A percentile compares a stretch with the other conserved stretches of the same genome.
These are phyloP conservation scores for Marsdenia floribunda DNA, from an alignment of 257 asterid species.

Conservation along the genomic window DNA sequence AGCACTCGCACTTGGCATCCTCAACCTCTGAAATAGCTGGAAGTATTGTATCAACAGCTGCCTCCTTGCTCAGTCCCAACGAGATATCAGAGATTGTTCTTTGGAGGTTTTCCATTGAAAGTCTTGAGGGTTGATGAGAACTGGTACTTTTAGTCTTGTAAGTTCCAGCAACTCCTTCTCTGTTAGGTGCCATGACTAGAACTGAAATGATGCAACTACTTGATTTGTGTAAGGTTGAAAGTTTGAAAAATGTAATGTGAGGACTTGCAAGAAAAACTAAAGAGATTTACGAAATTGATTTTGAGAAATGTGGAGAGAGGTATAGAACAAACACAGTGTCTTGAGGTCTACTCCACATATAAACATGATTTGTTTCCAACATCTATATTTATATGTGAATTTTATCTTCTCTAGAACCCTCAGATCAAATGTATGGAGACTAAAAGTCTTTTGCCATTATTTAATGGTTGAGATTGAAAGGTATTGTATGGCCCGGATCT, in stretches of 20 bases:
- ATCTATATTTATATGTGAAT: neutral
- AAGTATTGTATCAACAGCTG: constrained; percentile 10
- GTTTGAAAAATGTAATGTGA: neutral
- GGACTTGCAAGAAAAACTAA: neutral
- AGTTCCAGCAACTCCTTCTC: constrained; percentile 10
- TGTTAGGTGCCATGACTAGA: constrained; percentile 18
- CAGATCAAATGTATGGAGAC: constrained; percentile 16
- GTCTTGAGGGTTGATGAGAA: constrained; percentile 41
- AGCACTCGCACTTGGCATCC: constrained; percentile 90
- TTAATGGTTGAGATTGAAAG: constrained; percentile 1
- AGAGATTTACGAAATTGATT: neutral
- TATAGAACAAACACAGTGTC: neutral
- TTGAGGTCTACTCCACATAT: neutral
- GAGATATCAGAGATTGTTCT: constrained; percentile 81
- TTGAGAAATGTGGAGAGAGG: neutral
- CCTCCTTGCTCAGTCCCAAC: constrained; percentile 37
- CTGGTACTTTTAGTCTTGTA: neutral
- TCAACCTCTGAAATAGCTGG: constrained; percentile 67
- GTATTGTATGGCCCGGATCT: constrained; percentile 23
- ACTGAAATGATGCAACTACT: neutral
- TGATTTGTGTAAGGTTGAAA: neutral
- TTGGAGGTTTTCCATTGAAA: constrained; percentile 45
- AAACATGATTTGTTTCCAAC: neutral
- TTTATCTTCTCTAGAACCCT: neutral
- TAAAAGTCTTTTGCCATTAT: neutral